These are phyloP conservation scores for Beverwykella pulmonaria DNA, from an alignment of 495 filamentous ascomycete genomes.

Conservation along the genomic window DNA sequence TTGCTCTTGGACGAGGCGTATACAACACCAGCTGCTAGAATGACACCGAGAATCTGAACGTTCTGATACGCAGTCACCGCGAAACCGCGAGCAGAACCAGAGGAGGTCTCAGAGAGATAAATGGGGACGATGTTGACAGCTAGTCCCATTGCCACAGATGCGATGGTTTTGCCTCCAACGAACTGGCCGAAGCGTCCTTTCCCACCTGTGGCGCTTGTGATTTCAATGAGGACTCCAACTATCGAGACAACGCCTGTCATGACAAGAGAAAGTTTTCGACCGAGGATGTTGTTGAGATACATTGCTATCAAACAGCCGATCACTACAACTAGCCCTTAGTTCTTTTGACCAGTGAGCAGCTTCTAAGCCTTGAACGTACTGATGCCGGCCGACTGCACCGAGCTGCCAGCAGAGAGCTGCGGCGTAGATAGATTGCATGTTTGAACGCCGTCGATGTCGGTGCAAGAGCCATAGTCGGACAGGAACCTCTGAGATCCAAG, in stretches of 20 bases:
- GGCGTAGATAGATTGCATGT: not conserved
- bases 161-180: not conserved
- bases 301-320: not conserved
- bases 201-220: not conserved
- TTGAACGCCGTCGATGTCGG: not conserved
- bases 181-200: not conserved
- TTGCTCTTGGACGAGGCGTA: slow-evolving; percentile 4
- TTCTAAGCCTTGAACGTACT: not conserved
- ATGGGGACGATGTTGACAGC: slow-evolving; percentile 2
- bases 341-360: not conserved
- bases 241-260: not conserved
- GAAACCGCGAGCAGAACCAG: not conserved
- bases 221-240: not conserved
- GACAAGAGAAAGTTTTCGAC: not conserved
- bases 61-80: not conserved
- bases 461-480: not conserved
- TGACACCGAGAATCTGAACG: not conserved
- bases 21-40: not conserved
- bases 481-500: not conserved
- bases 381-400: not conserved
- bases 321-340: not conserved
- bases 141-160: not conserved
- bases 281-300: not conserved
- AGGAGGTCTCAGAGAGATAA: not conserved
- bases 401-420: not conserved